These are phyloP conservation scores for Stephania japonica DNA, from an alignment of 164 flowering plant species.

Conservation along the genomic window DNA sequence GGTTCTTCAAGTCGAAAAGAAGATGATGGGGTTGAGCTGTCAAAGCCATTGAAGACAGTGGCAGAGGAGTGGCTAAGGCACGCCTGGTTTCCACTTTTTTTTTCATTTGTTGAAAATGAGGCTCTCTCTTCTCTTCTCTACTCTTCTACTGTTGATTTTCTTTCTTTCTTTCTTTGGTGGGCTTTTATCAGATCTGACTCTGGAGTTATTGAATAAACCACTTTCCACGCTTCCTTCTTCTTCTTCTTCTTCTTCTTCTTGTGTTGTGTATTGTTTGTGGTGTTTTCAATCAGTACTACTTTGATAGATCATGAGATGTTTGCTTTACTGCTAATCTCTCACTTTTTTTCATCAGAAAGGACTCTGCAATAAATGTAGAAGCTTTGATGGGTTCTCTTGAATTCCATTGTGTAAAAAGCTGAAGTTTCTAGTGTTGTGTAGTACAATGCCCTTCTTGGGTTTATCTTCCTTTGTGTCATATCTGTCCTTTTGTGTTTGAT, in stretches of 20 bases:
- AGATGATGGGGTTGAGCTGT: neutral
- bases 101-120: neutral
- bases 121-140: neutral
- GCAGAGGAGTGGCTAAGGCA: neutral
- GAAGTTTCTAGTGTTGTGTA: neutral
- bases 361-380: neutral
- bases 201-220: neutral
- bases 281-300: neutral
- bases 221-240: neutral
- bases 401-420: neutral
- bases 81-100: neutral
- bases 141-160: neutral
- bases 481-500: neutral
- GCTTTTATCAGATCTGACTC: slow-evolving; percentile 3
- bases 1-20: neutral
- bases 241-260: neutral
- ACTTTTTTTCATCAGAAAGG: neutral
- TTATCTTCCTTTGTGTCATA: neutral
- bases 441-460: neutral
- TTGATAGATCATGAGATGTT: neutral
- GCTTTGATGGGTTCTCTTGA: neutral
- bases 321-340: neutral
- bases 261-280: neutral
- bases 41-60: neutral
- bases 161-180: neutral